Evolutionary conservation across 2,329 filamentous ascomycete genomes (phyloP), one percentile per base, ranked within the genome.

Genomic region (Zymoseptoria ardabiliae): DNA sequence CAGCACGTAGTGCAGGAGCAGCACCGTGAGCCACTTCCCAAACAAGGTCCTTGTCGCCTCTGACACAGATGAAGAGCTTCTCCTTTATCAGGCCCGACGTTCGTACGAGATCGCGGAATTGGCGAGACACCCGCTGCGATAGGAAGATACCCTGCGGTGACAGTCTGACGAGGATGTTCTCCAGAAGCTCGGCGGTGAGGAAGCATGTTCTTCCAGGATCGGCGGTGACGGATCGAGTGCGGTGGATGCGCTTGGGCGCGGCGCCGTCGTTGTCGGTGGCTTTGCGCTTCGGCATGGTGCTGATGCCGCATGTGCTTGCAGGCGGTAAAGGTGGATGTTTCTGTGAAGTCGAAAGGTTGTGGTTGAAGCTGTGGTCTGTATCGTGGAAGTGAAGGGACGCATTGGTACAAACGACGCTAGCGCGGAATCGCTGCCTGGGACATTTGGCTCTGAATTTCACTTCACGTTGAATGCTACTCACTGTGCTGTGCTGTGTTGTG

Each of bases 1-100:
- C 17, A n/a, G 35, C 17, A 2, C 35, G 3, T 17, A 45, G 2
- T 17, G 35, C 17, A n/a, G 90, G 89, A 89, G 11, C 11, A 30
- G 22, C 22, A 4, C 52, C 52, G 22, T 54, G 52, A 2, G 22
- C 23, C 23, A 54, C 52, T 4, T 20, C 52, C 21, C 28, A 20
- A 22, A 35, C 52, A 4, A 54, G 21, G 17, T 45, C 7, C 35
- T n/a, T 45, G 35, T 30, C 19, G 20, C 51, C 51, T 6, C 8
- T 28, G 17, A 53, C 22, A 19, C 51, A 22, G 7, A 53, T 7
- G 23, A 23, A 53, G 20, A 53, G 51, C 51, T 53, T 53, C 20
- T 53, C n/a, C 8, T 28, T 20, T 3, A 53, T 28, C 17, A 22
- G 8, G 17, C 4, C 20, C 13, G 57, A 55, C 11, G 25, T 54